Conservation (phyloP, 768 basidiomycete species). For the Hericium alpestre region DNA sequence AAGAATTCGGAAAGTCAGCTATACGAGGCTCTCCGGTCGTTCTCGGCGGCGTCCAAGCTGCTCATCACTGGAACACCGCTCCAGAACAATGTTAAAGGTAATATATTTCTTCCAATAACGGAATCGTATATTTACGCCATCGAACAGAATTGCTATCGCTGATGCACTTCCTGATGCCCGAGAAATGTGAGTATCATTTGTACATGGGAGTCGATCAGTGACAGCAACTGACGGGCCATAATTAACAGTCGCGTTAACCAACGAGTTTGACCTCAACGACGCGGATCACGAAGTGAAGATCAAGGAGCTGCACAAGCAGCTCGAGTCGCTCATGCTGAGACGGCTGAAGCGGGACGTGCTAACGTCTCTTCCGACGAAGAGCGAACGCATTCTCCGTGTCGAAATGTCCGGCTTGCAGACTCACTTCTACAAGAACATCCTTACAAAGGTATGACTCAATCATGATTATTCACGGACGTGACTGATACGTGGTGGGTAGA, state of each 20-base stretch:
- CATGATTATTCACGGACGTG: neutral
- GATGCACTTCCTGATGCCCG: constrained; percentile 99
- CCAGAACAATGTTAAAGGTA: constrained; percentile 98
- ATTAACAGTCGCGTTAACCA: constrained; percentile 69
- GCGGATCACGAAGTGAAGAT: constrained; percentile 91
- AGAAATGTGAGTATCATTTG: constrained; percentile 59
- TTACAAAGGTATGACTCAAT: constrained; percentile 59
- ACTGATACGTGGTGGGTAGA: constrained; percentile 35
- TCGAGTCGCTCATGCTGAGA: constrained; percentile 89
- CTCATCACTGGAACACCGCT: constrained; percentile 97
- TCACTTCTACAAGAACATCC: constrained; percentile 97
- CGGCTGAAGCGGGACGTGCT: constrained; percentile 94
- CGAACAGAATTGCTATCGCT: constrained; percentile 77
- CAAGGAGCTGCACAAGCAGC: constrained; percentile 87
- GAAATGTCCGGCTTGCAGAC: constrained; percentile 97
- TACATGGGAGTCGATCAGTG: neutral
- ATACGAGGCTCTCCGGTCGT: constrained; percentile 86
- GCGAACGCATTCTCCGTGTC: constrained; percentile 92
- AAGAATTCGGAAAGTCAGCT: constrained; percentile 97
- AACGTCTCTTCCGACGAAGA: constrained; percentile 93
- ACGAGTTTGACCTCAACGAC: constrained; percentile 92
- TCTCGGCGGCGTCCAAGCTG: constrained; percentile 83
- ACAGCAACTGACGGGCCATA: neutral
- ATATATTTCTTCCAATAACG: neutral
- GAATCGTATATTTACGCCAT: constrained; percentile 6